Percentiles rank a stretch among this genome's conserved stretches.
Conservation (phyloP, 495 filamentous ascomycete genomes). For the Aspergillus sclerotioniger region DNA sequence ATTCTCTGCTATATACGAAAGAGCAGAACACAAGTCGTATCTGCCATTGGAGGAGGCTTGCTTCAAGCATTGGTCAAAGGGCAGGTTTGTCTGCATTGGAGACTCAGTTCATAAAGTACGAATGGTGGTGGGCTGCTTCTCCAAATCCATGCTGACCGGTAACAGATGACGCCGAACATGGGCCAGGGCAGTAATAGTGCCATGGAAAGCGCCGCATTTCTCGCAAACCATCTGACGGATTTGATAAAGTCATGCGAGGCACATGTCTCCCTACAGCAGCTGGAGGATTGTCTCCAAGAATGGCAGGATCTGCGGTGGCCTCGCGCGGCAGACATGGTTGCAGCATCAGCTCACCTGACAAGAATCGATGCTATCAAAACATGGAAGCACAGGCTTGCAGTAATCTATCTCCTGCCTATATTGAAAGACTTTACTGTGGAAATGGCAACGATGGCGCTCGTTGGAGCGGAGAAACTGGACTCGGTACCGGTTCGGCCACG, state of each 20-base stretch:
- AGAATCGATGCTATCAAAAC: too few species aligned
- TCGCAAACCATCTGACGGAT: background rate
- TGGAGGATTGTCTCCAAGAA: background rate
- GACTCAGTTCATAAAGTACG: background rate
- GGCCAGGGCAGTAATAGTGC: background rate
- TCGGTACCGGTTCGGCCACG: background rate
- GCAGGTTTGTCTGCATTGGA: background rate
- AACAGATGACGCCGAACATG: background rate
- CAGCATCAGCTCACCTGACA: too few species aligned
- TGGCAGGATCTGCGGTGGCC: background rate
- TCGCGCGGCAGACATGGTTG: too few species aligned
- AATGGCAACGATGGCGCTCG: background rate
- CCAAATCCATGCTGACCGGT: background rate
- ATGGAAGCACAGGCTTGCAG: too few species aligned
- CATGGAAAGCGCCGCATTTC: background rate
- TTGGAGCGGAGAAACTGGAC: background rate
- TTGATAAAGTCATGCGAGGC: background rate
- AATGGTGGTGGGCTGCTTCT: too few species aligned
- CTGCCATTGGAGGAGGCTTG: background rate
- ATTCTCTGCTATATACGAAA: background rate
- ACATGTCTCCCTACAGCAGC: background rate
- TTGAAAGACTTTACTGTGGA: background rate
- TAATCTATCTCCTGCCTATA: background rate
- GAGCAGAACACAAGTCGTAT: background rate
- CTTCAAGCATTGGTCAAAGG: background rate